These are phyloP conservation scores for Calocera viscosa DNA, from an alignment of 768 basidiomycete species.

Conservation along the genomic window DNA sequence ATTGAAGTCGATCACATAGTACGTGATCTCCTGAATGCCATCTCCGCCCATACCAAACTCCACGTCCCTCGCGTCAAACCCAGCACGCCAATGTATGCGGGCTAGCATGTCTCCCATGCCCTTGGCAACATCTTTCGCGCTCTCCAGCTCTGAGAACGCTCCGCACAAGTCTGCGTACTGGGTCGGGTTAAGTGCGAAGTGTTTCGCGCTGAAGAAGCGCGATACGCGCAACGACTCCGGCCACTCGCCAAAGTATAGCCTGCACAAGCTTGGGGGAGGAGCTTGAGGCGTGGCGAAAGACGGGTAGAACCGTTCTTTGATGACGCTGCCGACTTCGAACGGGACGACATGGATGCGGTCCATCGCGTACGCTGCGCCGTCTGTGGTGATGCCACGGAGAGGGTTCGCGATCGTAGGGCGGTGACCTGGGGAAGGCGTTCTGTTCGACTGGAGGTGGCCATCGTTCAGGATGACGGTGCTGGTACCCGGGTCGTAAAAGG, in stretches of 20 bases:
- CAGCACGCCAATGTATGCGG: slow-evolving; percentile 22
- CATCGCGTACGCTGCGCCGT: slow-evolving; percentile 24
- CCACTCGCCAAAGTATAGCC: slow-evolving; percentile 25
- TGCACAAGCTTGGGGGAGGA: slow-evolving; percentile 20
- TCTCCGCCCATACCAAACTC: slow-evolving; percentile 26
- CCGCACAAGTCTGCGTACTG: slow-evolving; percentile 18
- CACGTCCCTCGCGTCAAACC: slow-evolving; percentile 26
- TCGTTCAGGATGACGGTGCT: too few species aligned
- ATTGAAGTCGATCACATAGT: slow-evolving; percentile 26
- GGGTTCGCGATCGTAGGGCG: too few species aligned
- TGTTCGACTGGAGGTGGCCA: too few species aligned
- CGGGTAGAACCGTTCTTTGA: slow-evolving; percentile 20
- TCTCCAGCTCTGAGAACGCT: slow-evolving; percentile 4
- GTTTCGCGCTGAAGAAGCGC: slow-evolving; percentile 23
- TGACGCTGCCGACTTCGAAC: slow-evolving; percentile 11
- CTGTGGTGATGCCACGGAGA: too few species aligned
- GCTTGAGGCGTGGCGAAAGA: not conserved
- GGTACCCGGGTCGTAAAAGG: slow-evolving; percentile 18
- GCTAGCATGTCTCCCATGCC: slow-evolving; percentile 28
- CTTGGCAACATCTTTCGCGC: slow-evolving; percentile 16
- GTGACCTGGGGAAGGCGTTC: too few species aligned
- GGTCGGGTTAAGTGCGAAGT: slow-evolving; percentile 24
- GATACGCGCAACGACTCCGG: slow-evolving; percentile 10
- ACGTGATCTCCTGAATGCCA: slow-evolving; percentile 15
- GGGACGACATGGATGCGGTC: slow-evolving; percentile 22